Evolutionary conservation across 75 land plant genomes (phyloP), one percentile per base, ranked within the genome.

Genomic region (Pinus albicaulis): DNA sequence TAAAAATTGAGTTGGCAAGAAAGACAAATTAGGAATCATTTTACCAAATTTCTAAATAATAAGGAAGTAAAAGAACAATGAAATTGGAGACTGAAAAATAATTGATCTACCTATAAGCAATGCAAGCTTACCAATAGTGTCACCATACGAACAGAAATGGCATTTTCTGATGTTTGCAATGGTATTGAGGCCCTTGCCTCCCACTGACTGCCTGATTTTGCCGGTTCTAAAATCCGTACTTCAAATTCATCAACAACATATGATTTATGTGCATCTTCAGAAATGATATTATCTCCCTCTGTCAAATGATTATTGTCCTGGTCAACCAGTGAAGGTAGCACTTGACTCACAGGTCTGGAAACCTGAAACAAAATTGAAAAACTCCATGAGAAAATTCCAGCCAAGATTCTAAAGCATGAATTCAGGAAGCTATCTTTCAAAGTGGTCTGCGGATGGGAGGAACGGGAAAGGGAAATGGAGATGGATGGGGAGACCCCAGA

Each of bases 141-240:
- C 58, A 98, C 96, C 74, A 95, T 86, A 60, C 99, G 89, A 8
- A 95, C 91, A 57, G 99, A 89, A 5, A 98, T 76, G 10, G 95
- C 99, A 88, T 95, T 89, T 81, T 98, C 99, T 74, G 91, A 87
- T 58, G 74, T 84, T 64, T 98, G 99, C 94, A 98, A 85, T 65
- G 88, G 81, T 58, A 98, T 88, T 16, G 89, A 88, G 28, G 87
- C 94, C 76, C 70, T 89, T 23, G 94, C 89, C 76, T 92, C 91
- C 99, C 99, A 98, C 17, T 81, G 81, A 7, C 84, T 86, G 41
- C 93, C 93, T 77, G 92, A 81, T 77, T 86, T 89, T 76, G 88
- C 90, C 55, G 93, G 93, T 79, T 91, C 98, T 55, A 95, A 14
- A 74, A 98, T 86, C 17, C 98, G 96, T 36, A 98, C 89, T 76